Evolutionary conservation across 2,329 filamentous ascomycete species (phyloP), one percentile per base, ranked within the genome.

Genomic region (Botrytis galanthina): DNA sequence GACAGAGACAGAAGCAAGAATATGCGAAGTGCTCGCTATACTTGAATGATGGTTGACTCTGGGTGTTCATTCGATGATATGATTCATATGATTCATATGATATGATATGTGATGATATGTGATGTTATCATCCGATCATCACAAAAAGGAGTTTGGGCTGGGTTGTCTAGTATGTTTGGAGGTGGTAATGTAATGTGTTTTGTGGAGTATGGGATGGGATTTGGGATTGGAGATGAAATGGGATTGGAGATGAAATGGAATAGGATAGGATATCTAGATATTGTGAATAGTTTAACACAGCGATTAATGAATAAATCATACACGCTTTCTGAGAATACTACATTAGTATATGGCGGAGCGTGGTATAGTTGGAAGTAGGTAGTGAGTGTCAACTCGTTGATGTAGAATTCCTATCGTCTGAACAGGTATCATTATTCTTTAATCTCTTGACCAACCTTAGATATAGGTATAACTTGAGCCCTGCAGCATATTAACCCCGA

Each of bases 1-100:
- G 35, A 20, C 35, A 4, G 22, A 75, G 76, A 78, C 20, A 18
- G 39, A 76, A 76, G 77, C 78, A 80, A 46, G 54, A 54, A 70
- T 62, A 46, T 78, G 79, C 80, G 80, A 81, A 81, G 80, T 73
- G 80, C 80, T 81, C 80, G 80, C 76, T 78, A 66, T 73, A 54
- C 64, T 74, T 70, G 48, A n/a, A 71, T 26, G n/a, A 32, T 57
- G 6, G 14, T 29, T 57, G 14, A 18, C n/a, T 6, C 26, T n/a
- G 48, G 48, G 10, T 14, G 12, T n/a, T 51, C 48, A n/a, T 51
- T 51, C 22, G 29, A 20, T 57, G 29, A 57, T 54, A 1, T 44
- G 14, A 12, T 26, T 51, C 48, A 51, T n/a, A 20, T 57, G 22
- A 44, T 54, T 39, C 10, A 39, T 39, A 20, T 57, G 4, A n/a